These are phyloP conservation scores for Diutina scorzettiae DNA, from an alignment of 1,139 yeast species.

Conservation along the genomic window DNA sequence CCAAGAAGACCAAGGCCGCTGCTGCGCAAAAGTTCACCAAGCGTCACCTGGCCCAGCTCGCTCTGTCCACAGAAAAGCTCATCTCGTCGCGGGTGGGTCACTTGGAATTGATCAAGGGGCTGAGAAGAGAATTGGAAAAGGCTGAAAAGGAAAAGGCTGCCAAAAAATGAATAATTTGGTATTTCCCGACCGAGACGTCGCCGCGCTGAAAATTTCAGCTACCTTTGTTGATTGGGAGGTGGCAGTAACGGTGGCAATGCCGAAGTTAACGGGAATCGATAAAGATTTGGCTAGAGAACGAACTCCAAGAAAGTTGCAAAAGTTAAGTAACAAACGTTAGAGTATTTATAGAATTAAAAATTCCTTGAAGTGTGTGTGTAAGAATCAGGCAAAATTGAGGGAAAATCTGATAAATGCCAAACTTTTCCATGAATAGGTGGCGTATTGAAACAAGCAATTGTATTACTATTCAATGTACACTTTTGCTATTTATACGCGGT, in stretches of 20 bases:
- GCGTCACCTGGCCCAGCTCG: constrained; percentile 40
- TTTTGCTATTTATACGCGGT: background rate
- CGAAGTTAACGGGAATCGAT: constrained; percentile 1
- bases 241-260: background rate
- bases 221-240: background rate
- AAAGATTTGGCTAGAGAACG: background rate
- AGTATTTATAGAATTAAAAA: too few relatives aligned
- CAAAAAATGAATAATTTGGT: constrained; percentile 6
- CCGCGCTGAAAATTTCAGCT: background rate
- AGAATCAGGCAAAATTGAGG: too few relatives aligned
- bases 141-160: constrained; percentile 20
- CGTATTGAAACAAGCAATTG: too few relatives aligned
- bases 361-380: too few relatives aligned
- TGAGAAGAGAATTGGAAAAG: constrained; percentile 74
- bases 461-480: too few relatives aligned
- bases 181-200: background rate
- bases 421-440: too few relatives aligned
- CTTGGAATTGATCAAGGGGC: constrained; percentile 79
- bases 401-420: too few relatives aligned
- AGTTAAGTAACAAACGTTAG: too few relatives aligned
- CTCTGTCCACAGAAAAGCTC: constrained; percentile 68
- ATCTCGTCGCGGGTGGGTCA: constrained; percentile 93
- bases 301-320: background rate
- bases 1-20: constrained; percentile 46
- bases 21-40: constrained; percentile 41